phyloP scores from a whole-genome alignment of 805 yeast genomes.

The Nakazawaea anatomiae region DNA sequence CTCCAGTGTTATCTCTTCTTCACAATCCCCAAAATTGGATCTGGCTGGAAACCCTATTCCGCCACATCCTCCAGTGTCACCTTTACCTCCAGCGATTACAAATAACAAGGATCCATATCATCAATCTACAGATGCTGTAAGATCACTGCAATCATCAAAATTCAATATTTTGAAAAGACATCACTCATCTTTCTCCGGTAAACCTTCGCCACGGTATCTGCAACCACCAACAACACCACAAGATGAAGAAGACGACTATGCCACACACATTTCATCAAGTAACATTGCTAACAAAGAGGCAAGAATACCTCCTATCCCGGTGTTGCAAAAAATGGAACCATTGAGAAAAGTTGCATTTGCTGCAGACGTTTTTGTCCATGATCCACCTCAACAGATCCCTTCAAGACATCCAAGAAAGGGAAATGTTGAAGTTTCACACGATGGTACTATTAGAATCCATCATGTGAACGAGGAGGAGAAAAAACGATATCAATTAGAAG shows the following conservation, averaged over 20 bases:
- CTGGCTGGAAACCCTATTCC: constrained; percentile 43
- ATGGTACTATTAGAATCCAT: constrained; percentile 29
- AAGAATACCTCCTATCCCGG: constrained; percentile 22
- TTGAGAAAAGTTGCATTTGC: constrained; percentile 74
- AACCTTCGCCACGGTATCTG: not conserved
- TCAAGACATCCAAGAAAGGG: constrained; percentile 79
- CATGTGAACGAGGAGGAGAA: constrained; percentile 25
- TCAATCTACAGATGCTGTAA: not conserved
- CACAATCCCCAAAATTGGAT: constrained; percentile 26
- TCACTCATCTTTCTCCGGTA: not conserved
- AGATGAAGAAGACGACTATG: constrained; percentile 10
- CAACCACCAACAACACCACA: not conserved
- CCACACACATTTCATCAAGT: constrained; percentile 8
- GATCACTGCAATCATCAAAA: not conserved
- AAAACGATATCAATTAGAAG: constrained; percentile 14
- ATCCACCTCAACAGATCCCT: constrained; percentile 95
- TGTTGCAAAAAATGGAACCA: constrained; percentile 21
- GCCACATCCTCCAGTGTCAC: constrained; percentile 41
- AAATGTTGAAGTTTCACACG: constrained; percentile 42
- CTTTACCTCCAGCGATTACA: constrained; percentile 43
- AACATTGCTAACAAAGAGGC: constrained; percentile 9
- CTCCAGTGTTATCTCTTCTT: constrained; percentile 21
- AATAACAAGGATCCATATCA: constrained; percentile 4
- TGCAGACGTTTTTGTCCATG: constrained; percentile 61
- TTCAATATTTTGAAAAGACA: not conserved